These are phyloP conservation scores for Auxenochlorella protothecoides DNA, from an alignment of 139 green algal species.

Conservation along the genomic window DNA sequence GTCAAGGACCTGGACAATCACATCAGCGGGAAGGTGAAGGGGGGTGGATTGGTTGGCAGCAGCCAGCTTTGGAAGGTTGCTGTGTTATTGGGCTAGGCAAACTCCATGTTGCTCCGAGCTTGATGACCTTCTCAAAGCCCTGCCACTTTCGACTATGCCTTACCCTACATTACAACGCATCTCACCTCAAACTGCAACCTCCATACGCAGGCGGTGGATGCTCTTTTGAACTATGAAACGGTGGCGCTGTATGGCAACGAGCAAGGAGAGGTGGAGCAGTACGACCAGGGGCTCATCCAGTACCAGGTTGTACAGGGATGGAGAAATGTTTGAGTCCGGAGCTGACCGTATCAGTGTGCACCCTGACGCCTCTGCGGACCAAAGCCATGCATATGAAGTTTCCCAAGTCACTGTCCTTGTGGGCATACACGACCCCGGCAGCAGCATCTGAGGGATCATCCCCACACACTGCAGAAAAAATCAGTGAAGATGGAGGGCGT, in stretches of 20 bases:
- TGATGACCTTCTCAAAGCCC: neutral
- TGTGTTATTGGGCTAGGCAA: neutral
- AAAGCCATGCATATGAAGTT: too few species aligned
- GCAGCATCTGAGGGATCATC: too few species aligned
- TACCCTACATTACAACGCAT: too few species aligned
- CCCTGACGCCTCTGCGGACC: too few species aligned
- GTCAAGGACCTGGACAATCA: constrained; percentile 84
- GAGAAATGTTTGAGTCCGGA: too few species aligned
- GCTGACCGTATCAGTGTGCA: neutral
- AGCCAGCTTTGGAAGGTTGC: neutral
- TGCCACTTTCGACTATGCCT: too few species aligned
- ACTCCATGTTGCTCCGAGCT: neutral
- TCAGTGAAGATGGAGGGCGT: constrained; percentile 56
- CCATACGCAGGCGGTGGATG: constrained; percentile 65
- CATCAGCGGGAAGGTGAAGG: constrained; percentile 52
- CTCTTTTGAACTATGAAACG: constrained; percentile 89
- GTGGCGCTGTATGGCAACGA: constrained; percentile 57
- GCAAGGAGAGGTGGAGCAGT: constrained; percentile 40
- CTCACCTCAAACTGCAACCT: too few species aligned
- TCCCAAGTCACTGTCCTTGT: too few species aligned
- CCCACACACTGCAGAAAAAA: constrained; percentile 16
- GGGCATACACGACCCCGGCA: too few species aligned
- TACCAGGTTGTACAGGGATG: constrained; percentile 32
- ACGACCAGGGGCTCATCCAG: constrained; percentile 48
- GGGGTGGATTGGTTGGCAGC: neutral